phyloP scores from a whole-genome alignment of 2,329 filamentous ascomycete genomes.

The Metarhizium anisopliae region DNA sequence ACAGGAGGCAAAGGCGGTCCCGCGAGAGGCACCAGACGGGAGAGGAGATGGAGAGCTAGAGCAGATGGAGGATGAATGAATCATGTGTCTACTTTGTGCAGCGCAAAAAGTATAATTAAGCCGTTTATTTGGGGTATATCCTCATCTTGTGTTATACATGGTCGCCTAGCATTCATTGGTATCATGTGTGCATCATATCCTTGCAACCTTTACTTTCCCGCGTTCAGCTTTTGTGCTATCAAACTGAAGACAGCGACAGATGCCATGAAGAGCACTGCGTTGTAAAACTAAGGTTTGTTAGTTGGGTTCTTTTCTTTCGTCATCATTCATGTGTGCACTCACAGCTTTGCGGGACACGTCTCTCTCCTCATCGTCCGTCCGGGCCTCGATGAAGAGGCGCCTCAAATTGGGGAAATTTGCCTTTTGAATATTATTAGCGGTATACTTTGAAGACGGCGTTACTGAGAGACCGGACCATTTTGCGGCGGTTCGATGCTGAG shows the following conservation, averaged over 20 bases:
- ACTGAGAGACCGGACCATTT: background rate
- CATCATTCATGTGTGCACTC: constrained; percentile 24
- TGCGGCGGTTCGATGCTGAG: background rate
- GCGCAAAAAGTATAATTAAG: no score
- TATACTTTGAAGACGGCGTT: background rate
- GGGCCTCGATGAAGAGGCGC: constrained; percentile 87
- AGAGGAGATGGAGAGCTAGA: constrained; percentile 19
- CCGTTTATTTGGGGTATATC: background rate
- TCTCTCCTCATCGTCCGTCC: constrained; percentile 88
- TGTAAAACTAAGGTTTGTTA: constrained; percentile 68
- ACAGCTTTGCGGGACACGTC: constrained; percentile 91
- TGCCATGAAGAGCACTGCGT: constrained; percentile 91
- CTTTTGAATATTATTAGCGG: constrained; percentile 23
- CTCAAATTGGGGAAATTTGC: constrained; percentile 89
- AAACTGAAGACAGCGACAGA: constrained; percentile 92
- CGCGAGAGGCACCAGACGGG: constrained; percentile 10
- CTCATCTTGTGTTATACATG: background rate
- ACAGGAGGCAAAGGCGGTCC: constrained; percentile 55
- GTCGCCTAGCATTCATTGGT: background rate
- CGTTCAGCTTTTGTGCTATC: constrained; percentile 77
- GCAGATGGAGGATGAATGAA: constrained; percentile 16
- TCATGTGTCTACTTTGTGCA: background rate
- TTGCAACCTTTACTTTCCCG: constrained; percentile 22
- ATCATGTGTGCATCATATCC: background rate
- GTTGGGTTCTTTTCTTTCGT: background rate